Conservation (phyloP, 2,329 filamentous ascomycete species). For the Ceratocystis ficicola region DNA sequence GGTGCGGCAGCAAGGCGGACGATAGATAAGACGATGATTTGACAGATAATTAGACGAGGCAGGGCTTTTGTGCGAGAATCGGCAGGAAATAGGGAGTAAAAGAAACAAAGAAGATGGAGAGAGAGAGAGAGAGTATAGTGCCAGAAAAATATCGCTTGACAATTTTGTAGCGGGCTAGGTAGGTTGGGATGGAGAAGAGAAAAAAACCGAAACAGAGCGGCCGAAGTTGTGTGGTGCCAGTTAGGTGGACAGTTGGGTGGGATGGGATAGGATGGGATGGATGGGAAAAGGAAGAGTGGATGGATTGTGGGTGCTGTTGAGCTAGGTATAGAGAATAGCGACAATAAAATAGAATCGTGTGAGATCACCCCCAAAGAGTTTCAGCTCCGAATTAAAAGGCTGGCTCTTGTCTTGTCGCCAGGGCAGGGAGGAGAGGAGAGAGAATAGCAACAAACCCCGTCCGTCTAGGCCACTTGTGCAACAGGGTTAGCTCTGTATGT, state of each 20-base stretch:
- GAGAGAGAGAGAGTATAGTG: not conserved
- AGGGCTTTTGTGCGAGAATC: not conserved
- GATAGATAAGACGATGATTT: not conserved
- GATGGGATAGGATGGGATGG: no score
- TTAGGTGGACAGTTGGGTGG: not conserved
- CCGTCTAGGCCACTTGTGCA: not conserved
- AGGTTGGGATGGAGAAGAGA: not conserved
- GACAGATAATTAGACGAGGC: not conserved
- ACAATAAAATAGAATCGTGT: not conserved
- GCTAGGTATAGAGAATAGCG: not conserved
- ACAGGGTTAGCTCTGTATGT: not conserved
- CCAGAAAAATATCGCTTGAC: not conserved
- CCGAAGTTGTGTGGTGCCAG: not conserved
- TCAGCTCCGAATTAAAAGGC: slow-evolving; percentile 15
- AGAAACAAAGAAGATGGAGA: not conserved
- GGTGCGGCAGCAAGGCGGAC: not conserved
- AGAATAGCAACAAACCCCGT: not conserved
- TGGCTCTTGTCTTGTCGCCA: not conserved
- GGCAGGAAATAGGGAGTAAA: not conserved
- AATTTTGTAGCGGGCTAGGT: not conserved
- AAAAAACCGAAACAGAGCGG: not conserved
- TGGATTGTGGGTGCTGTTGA: not conserved
- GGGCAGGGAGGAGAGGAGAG: not conserved
- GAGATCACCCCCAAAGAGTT: slow-evolving; percentile 11
- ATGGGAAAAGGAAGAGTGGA: not conserved